Percentiles rank a stretch among this genome's conserved stretches.
Conservation (phyloP, 208 protist species). For the Acanthamoeba castellanii region DNA sequence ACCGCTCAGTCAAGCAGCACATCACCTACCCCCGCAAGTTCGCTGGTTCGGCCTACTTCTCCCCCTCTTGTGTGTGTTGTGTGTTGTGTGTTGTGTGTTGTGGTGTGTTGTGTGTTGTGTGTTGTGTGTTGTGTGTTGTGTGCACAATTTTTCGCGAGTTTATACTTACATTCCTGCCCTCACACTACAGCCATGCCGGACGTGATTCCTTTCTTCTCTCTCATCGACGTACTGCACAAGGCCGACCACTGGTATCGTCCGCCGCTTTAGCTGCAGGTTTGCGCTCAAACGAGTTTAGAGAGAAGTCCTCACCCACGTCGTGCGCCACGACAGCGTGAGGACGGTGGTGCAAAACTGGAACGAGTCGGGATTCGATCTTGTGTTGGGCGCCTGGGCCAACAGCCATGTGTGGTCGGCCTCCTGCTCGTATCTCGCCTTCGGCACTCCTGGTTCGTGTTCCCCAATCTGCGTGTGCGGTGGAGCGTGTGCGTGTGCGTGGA, state of each 20-base stretch:
- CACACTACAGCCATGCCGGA: neutral
- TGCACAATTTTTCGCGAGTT: neutral
- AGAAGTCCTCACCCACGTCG: neutral
- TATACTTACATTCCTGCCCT: neutral
- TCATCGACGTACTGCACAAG: constrained; percentile 36
- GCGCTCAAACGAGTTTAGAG: neutral
- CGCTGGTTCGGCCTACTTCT: neutral
- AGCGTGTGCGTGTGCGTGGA: too few relatives aligned
- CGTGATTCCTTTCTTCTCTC: constrained; percentile 30
- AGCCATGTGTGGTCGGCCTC: constrained; percentile 60
- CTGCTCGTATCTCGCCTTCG: constrained; percentile 53
- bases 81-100: too few relatives aligned
- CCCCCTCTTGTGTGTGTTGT: neutral
- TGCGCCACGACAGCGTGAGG: neutral
- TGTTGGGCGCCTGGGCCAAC: neutral
- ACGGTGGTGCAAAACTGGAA: neutral
- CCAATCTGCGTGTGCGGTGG: neutral
- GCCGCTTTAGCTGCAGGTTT: neutral
- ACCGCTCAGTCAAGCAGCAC: constrained; percentile 18
- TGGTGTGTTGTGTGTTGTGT: neutral
- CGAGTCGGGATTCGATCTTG: constrained; percentile 21
- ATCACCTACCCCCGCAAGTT: constrained; percentile 56
- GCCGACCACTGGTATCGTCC: neutral
- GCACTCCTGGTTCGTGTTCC: constrained; percentile 18
- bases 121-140: too few relatives aligned